Evolutionary conservation across 495 filamentous ascomycete genomes (phyloP), one percentile per base, ranked within the genome.

Genomic region (Tuber aestivum): DNA sequence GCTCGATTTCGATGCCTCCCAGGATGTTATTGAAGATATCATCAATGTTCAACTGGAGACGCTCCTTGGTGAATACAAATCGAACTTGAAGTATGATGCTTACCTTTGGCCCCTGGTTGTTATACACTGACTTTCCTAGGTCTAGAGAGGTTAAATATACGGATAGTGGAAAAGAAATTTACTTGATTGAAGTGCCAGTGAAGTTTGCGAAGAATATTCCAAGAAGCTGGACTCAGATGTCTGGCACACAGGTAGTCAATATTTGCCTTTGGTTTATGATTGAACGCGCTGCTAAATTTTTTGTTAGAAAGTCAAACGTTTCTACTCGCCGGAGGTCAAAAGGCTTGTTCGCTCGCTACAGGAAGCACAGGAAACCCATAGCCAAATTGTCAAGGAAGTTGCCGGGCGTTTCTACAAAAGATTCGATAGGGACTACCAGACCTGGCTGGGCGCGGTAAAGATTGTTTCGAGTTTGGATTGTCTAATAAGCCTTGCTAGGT

Each of bases 141-240:
- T 87, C 85, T 79, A 88, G 85, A 76, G 90, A 92, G 2, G 91
- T 98, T 78, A 90, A 88, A 76, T 99, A 92, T 85, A 90, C 90
- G 41, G 93, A 98, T 82, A 92, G 94, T 45, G 96, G 96, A 40
- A 99, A 98, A 84, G 96, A 99, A 81, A 92, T 97, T 70, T 99
- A 97, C 83, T 94, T 97, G 83, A 88, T 99, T 4, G 96, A 99
- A 83, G 92, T 93, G 0, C 96, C 96, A 0, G 89, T 92, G 79
- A 91, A 93, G 68, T 70, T 61, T 70, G 87, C 94, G 82, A 97
- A 94, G 83, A 86, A 85, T 41, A 88, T 99, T 10, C 95, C 96
- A 0, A 91, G 92, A 79, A 86, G 85, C 77, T 99, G 96, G 96
- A 90, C 93, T 80, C 95, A 97, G 84, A 97, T 97, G 94, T 97